Percentiles rank a stretch among this genome's conserved stretches.
Conservation (phyloP, 2,329 filamentous ascomycete species). For the Zopfia rhizophila region DNA sequence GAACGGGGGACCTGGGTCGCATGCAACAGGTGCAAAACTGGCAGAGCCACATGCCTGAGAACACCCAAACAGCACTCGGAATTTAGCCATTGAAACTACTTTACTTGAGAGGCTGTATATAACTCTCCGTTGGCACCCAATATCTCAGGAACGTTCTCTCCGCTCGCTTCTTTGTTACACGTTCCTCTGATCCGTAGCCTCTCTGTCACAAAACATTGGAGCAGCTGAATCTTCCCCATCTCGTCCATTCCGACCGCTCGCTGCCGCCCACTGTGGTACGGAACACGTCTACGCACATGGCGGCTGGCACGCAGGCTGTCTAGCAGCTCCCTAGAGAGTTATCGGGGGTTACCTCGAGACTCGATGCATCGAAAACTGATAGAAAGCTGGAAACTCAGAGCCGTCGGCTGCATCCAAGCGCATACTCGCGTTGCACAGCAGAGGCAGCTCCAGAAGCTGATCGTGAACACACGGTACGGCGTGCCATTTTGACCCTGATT, state of each 20-base stretch:
- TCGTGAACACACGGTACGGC: slow-evolving; percentile 17
- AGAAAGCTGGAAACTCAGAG: slow-evolving; percentile 29
- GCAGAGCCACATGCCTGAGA: slow-evolving; percentile 34
- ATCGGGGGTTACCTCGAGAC: slow-evolving; percentile 31
- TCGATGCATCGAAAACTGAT: slow-evolving; percentile 32
- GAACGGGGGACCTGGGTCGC: slow-evolving; percentile 38
- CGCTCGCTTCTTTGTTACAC: slow-evolving; percentile 29
- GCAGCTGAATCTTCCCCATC: slow-evolving; percentile 16
- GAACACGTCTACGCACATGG: slow-evolving; percentile 45
- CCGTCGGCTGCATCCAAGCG: slow-evolving; percentile 29
- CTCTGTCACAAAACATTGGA: slow-evolving; percentile 25
- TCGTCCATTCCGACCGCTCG: slow-evolving; percentile 21
- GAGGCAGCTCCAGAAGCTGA: slow-evolving; percentile 23
- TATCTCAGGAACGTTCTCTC: slow-evolving; percentile 30
- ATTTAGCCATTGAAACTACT: slow-evolving; percentile 48
- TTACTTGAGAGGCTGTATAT: slow-evolving; percentile 45
- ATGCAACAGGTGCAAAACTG: slow-evolving; percentile 31
- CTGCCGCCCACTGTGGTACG: slow-evolving; percentile 33
- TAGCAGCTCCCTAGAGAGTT: slow-evolving; percentile 22
- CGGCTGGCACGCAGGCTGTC: slow-evolving; percentile 33
- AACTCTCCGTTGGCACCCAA: slow-evolving; percentile 40
- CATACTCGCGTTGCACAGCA: slow-evolving; percentile 42
- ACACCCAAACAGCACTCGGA: slow-evolving; percentile 37
- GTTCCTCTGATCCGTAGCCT: slow-evolving; percentile 42
- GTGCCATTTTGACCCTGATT: slow-evolving; percentile 19